Conservation (phyloP, 73 alveolate species). For the Paramecium sonneborni region DNA sequence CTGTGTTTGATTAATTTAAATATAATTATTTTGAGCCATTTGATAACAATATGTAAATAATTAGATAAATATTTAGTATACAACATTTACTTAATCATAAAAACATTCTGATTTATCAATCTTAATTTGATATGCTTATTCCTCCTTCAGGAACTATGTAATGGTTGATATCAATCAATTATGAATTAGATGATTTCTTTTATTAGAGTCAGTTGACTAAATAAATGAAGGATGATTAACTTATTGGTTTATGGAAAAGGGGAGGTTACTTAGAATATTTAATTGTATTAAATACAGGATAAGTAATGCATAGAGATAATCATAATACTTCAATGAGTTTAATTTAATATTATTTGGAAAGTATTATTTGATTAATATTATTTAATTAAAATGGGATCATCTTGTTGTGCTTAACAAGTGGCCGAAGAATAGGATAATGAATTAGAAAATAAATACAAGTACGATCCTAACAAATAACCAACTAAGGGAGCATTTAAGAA, state of each 20-base stretch:
- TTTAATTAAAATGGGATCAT: constrained; percentile 34
- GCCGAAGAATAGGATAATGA: neutral
- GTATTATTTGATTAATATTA: neutral
- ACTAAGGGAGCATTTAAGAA: constrained; percentile 28
- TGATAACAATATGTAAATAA: no score
- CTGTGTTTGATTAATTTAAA: neutral
- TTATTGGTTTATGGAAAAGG: neutral
- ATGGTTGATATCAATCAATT: neutral
- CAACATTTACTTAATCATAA: neutral
- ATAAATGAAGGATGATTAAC: neutral
- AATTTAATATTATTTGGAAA: neutral
- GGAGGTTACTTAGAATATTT: neutral
- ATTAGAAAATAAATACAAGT: constrained; percentile 8
- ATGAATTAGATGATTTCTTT: neutral
- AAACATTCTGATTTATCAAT: neutral
- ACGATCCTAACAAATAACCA: constrained; percentile 52
- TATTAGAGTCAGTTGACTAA: neutral
- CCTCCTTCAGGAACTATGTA: neutral
- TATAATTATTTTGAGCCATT: neutral
- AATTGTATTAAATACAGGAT: neutral
- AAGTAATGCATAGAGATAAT: neutral
- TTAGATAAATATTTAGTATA: no score
- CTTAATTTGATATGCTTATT: neutral
- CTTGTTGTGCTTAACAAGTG: constrained; percentile 35
- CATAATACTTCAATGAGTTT: neutral